Evolutionary conservation across 2,329 filamentous ascomycete genomes (phyloP).

Genomic region (Colletotrichum falcatum): DNA sequence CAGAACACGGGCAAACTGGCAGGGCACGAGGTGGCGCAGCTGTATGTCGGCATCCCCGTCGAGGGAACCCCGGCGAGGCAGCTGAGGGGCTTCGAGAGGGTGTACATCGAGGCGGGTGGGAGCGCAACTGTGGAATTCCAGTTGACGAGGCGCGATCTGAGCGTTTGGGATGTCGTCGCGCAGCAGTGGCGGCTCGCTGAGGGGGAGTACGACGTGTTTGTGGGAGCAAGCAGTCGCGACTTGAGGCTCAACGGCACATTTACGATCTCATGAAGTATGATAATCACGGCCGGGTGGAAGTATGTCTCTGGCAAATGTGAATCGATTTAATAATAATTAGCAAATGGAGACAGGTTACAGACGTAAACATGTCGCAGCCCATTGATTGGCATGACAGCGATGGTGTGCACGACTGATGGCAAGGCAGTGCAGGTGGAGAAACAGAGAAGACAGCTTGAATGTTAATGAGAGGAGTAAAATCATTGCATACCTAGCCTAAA

Average conservation of each 20-base stretch:
- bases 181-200: slow-evolving; percentile 63
- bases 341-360: background rate
- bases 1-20: slow-evolving; percentile 55
- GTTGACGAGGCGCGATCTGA: slow-evolving; percentile 61
- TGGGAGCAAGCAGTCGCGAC: slow-evolving; percentile 25
- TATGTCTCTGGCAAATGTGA: background rate
- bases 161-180: slow-evolving; percentile 60
- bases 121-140: slow-evolving; percentile 53
- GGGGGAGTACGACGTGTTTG: slow-evolving; percentile 43
- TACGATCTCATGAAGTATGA: slow-evolving; percentile 46
- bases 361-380: background rate
- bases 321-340: background rate
- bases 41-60: slow-evolving; percentile 49
- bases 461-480: no score
- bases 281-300: background rate
- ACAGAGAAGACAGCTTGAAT: no score
- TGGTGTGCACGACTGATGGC: background rate
- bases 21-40: slow-evolving; percentile 61
- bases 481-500: no score
- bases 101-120: slow-evolving; percentile 55
- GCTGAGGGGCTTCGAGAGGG: slow-evolving; percentile 61
- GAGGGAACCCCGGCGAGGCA: slow-evolving; percentile 51
- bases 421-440: background rate
- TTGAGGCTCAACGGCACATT: slow-evolving; percentile 54
- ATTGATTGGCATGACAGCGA: background rate